A percentile compares a stretch with the other conserved stretches of the same genome.
These are phyloP conservation scores for Brachypodium distachyon DNA, from an alignment of 202 grass and related monocot species.

Conservation along the genomic window DNA sequence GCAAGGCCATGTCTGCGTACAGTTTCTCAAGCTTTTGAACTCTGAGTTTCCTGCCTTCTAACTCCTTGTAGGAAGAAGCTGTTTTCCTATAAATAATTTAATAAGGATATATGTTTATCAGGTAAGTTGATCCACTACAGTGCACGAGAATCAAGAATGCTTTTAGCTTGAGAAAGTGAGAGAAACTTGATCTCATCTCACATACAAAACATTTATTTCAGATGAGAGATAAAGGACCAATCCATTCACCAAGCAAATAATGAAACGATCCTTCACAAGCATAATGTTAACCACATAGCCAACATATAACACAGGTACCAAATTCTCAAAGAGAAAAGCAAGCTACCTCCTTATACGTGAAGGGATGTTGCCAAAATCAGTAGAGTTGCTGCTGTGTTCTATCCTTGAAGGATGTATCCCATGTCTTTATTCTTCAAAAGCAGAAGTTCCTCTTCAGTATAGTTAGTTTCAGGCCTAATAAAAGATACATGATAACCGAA, in stretches of 20 bases:
- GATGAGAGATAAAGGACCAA: neutral
- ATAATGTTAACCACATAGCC: neutral
- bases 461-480: slow-evolving; percentile 72
- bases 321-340: neutral
- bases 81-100: slow-evolving; percentile 47
- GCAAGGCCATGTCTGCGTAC: slow-evolving; percentile 74
- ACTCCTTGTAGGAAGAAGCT: slow-evolving; percentile 69
- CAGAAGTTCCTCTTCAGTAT: slow-evolving; percentile 71
- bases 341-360: slow-evolving; percentile 70
- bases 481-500: neutral
- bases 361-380: slow-evolving; percentile 47
- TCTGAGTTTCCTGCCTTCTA: slow-evolving; percentile 70
- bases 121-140: slow-evolving; percentile 9
- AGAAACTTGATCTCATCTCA: neutral
- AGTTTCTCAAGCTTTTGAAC: slow-evolving; percentile 73
- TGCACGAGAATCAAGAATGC: neutral
- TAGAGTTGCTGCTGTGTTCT: slow-evolving; percentile 28
- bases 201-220: neutral
- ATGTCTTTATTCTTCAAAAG: slow-evolving; percentile 92
- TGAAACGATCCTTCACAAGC: neutral
- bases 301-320: neutral
- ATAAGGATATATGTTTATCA: neutral
- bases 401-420: slow-evolving; percentile 76
- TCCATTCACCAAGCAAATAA: neutral
- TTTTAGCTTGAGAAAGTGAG: slow-evolving; percentile 10